Base-by-base conservation (phyloP, 192 early-diverging fungal genomes). In the Pilobolus umbonatus region DNA sequence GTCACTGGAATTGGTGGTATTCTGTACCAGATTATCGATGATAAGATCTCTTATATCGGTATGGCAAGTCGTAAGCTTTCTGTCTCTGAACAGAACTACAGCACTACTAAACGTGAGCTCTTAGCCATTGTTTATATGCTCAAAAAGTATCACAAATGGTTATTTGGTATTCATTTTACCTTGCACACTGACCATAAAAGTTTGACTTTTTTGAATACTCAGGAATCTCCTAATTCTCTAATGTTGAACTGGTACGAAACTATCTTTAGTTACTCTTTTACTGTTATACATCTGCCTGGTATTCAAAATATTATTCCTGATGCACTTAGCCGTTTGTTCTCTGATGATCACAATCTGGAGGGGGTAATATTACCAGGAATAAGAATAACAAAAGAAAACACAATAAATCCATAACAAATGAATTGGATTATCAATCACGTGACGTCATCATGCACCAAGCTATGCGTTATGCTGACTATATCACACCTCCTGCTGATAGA, bases 141-240 rank as follows among this genome's bases (percentile, higher is more conserved):
- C 8, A 65, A 57, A 4, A 49, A 66, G 30, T 69, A 72, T 42
- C 69, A 78, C 29, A 54, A 68, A 26, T 74, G 60, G 35, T 12
- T 78, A 1, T 74, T 56, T 40, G 67, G 72, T 54, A 43, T 53
- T 17, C 43, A 19, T 4, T 74, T 71, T 34, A 69, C 67, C 0
- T 14, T 78, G 8, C 69, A 42, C 32, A 69, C 69, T 0, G 72
- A 78, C 40, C 69, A 74, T 60, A 44, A 50, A 4, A 56, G 61
- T n/a, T 53, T 71, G 1, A 64, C 57, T 10, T 70, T 32, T 43
- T 29, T 77, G 2, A 51, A 69, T 31, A 55, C 54, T 11, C 70
- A 71, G 35, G 24, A 35, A 5, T 28, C 6, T 48, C 9, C 44
- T 6, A 64, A 65, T 28, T 19, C 36, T 17, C 65, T 66, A 55